These are phyloP conservation scores for Candida sp. DNA, from an alignment of 1,139 yeast genomes.

Conservation along the genomic window DNA sequence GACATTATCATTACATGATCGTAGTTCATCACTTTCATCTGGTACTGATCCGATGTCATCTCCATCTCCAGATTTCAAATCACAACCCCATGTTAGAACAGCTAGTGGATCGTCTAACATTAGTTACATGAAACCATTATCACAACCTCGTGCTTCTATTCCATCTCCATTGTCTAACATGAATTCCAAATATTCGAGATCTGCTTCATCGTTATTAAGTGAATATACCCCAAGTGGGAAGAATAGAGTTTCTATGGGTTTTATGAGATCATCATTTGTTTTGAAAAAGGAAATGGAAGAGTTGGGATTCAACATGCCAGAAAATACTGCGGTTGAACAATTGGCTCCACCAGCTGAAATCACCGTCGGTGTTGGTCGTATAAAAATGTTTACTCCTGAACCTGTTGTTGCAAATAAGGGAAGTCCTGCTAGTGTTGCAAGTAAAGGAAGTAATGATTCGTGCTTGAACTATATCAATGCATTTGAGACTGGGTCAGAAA, in stretches of 20 bases:
- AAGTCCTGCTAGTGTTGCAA: not conserved
- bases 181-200: constrained; percentile 10
- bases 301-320: constrained; percentile 28
- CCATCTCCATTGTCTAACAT: constrained; percentile 4
- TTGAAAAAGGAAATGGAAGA: constrained; percentile 31
- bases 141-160: constrained; percentile 1
- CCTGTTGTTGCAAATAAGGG: not conserved
- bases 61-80: constrained; percentile 12
- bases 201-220: constrained; percentile 11
- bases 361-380: not conserved
- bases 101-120: constrained; percentile 9
- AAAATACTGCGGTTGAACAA: constrained; percentile 22
- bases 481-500: not conserved
- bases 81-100: constrained; percentile 4
- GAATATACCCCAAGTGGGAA: constrained; percentile 9
- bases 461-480: constrained; percentile 1
- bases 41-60: constrained; percentile 11
- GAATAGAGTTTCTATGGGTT: constrained; percentile 33
- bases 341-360: not conserved
- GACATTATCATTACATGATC: constrained; percentile 40
- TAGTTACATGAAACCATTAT: constrained; percentile 14
- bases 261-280: constrained; percentile 38
- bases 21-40: constrained; percentile 23
- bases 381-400: not conserved
- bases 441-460: not conserved